These are phyloP conservation scores for Diaporthe nobilis DNA, from an alignment of 2,329 filamentous ascomycete genomes.

Conservation along the genomic window DNA sequence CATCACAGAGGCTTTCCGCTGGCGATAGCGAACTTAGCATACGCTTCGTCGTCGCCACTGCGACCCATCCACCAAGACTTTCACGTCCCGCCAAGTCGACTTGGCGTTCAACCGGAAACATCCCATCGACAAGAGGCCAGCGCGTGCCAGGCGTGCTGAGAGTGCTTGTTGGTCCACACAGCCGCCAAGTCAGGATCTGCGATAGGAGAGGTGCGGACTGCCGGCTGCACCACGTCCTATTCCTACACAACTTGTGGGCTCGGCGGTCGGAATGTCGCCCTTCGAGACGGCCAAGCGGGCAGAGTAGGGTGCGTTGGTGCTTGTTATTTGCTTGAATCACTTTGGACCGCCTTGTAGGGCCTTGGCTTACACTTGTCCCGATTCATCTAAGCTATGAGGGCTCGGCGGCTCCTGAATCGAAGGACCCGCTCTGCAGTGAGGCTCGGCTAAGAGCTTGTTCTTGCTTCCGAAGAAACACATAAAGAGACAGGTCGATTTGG, in stretches of 20 bases:
- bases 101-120: slow-evolving; percentile 30
- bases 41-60: slow-evolving; percentile 26
- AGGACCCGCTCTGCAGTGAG: slow-evolving; percentile 21
- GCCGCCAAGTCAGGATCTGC: slow-evolving; percentile 36
- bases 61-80: slow-evolving; percentile 34
- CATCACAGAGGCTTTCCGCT: slow-evolving; percentile 15
- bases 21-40: slow-evolving; percentile 2
- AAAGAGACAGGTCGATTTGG: background rate
- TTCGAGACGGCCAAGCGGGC: slow-evolving; percentile 28
- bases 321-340: slow-evolving; percentile 34
- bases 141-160: slow-evolving; percentile 34
- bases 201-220: slow-evolving; percentile 20
- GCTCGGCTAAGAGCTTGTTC: slow-evolving; percentile 29
- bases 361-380: slow-evolving; percentile 26
- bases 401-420: slow-evolving; percentile 21
- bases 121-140: slow-evolving; percentile 18
- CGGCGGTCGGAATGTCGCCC: slow-evolving; percentile 17
- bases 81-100: slow-evolving; percentile 35
- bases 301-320: slow-evolving; percentile 15
- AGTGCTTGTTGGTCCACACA: slow-evolving; percentile 24
- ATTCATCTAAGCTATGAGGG: slow-evolving; percentile 20
- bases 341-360: slow-evolving; percentile 21
- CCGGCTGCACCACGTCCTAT: slow-evolving; percentile 11
- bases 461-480: background rate
- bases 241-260: slow-evolving; percentile 15